Evolutionary conservation across 164 flowering plant genomes (phyloP), one percentile per base, ranked within the genome.

Genomic region (Akebia trifoliata): DNA sequence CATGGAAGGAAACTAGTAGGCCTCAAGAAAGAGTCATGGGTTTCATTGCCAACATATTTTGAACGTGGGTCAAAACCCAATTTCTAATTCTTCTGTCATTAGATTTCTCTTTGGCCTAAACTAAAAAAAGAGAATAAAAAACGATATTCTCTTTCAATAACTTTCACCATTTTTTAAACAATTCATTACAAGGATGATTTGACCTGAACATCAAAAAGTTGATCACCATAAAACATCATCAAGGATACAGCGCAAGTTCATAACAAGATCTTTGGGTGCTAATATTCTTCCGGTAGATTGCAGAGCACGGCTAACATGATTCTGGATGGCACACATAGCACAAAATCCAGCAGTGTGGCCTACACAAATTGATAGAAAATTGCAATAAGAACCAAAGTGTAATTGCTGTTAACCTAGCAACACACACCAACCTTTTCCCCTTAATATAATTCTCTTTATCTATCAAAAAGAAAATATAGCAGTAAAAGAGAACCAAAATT

Each of bases 171-270:
- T n/a, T n/a, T n/a, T n/a, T n/a, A n/a, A n/a, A n/a, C n/a, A n/a
- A n/a, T n/a, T n/a, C n/a, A n/a, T n/a, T 4, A 34, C 5, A 34
- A 4, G 4, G 36, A 34, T 8, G 7, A 37, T 4, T 9, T 37
- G 11, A 37, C 2, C 40, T 12, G 15, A 37, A 37, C 6, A 2
- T 44, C 18, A 35, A 32, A 50, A 37, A 36, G 49, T 21, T 14
- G 46, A 50, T 22, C 25, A 35, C 36, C 32, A 63, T 12, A 51
- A 25, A 50, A 24, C 14, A 55, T 15, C 0, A n/a, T 1, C 54
- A n/a, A 87, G 96, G 89, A 90, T 93, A 93, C 99, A 82, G 8
- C 91, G 78, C 72, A 94, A 76, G 74, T 94, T 94, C 50, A 81
- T 77, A 31, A 94, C 99, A 56, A 94, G 85, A 72, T 88, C 87